Evolutionary conservation across 2,329 filamentous ascomycete species (phyloP).

Genomic region (Didymellaceae sp.): DNA sequence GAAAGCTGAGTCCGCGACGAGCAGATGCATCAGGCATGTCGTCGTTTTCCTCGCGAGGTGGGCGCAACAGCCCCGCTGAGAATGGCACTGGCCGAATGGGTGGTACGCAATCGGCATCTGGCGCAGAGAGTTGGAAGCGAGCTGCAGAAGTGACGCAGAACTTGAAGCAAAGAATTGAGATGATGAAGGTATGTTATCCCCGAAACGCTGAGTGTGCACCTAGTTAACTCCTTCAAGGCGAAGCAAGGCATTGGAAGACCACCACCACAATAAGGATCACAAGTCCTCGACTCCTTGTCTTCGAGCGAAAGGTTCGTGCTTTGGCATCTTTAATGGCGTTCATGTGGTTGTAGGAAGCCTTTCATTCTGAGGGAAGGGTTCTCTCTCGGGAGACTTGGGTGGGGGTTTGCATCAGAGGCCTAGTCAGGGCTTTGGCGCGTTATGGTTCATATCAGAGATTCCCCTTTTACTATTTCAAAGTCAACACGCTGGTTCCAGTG

Average conservation of each 20-base stretch:
- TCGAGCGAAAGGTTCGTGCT: background rate
- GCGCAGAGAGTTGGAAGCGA: constrained; percentile 88
- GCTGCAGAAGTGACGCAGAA: constrained; percentile 98
- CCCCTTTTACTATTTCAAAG: background rate
- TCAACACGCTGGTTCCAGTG: too few relatives aligned
- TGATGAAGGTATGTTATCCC: constrained; percentile 77
- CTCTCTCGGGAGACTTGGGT: background rate
- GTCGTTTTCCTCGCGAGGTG: constrained; percentile 42
- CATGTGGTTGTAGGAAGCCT: background rate
- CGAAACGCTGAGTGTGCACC: background rate
- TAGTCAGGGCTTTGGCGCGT: constrained; percentile 2
- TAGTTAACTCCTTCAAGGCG: constrained; percentile 37
- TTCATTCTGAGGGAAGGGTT: background rate
- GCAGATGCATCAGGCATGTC: constrained; percentile 42
- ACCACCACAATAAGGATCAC: constrained; percentile 24
- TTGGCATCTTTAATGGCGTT: constrained; percentile 15
- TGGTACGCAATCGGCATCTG: constrained; percentile 38
- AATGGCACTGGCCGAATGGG: constrained; percentile 30
- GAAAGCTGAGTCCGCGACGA: constrained; percentile 49
- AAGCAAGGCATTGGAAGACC: constrained; percentile 48
- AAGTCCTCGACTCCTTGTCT: background rate
- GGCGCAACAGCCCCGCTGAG: constrained; percentile 43
- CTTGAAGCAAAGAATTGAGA: constrained; percentile 94
- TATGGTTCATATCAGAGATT: constrained; percentile 9
- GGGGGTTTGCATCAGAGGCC: constrained; percentile 5